Evolutionary conservation across 208 protist genomes (phyloP), one percentile per base, ranked within the genome.

Genomic region (Acanthamoeba culbertsoni): DNA sequence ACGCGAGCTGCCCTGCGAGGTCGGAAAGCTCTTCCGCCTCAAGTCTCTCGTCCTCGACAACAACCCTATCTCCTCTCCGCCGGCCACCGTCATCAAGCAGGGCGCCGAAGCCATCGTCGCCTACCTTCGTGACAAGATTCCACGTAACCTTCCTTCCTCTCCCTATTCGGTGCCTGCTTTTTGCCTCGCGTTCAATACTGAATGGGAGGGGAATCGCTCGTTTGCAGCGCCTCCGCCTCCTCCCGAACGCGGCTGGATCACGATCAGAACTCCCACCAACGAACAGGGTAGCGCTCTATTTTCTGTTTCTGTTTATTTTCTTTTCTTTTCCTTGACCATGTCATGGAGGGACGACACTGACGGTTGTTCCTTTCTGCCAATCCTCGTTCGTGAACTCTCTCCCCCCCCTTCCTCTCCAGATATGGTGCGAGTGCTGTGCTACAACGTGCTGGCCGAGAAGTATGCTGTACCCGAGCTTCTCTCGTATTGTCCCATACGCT

Each of bases 391-490:
- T 79, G 35, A 62, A 16, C 23, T 79, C n/a, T 31, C 35, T 20
- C n/a, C 28, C n/a, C n/a, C 68, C 35, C n/a, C n/a, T 31, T 37
- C 35, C 16, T 37, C n/a, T n/a, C n/a, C 62, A 75, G 93, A 68
- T 18, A 37, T 4, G 42, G 93, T 96, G 28, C 82, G 71, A 3
- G 95, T 96, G 42, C 37, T 96, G 35, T 95, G 88, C 63, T 95
- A 95, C 82, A 96, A 96, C 91, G 62, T 96, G 26, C 91, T 96
- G 31, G 86, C 93, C 53, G 95, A 96, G 63, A 86, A 86, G 48
- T 95, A 94, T 57, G 95, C 95, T 10, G 94, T 93, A 45, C 51
- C 28, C 28, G 90, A 96, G 75, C 53, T 96, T 12, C 93, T 95
- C 48, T 46, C 40, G 18, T 95, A 96, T 57, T 94, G 91, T 57